Base-by-base conservation (phyloP, 73 alveolate species). In the Vitrella brassicaformis region DNA sequence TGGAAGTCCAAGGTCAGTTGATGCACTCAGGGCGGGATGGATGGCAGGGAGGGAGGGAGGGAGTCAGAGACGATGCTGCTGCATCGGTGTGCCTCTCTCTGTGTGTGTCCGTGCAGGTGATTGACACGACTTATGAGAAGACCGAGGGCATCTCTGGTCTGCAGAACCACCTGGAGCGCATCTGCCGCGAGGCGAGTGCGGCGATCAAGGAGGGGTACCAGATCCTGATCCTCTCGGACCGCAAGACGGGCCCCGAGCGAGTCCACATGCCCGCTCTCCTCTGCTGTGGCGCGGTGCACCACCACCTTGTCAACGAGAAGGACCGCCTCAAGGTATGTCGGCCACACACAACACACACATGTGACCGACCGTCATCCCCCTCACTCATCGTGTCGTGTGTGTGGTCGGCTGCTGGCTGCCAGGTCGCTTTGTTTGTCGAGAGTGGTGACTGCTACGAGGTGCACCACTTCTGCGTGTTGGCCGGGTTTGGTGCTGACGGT, bases 381-480 rank as follows among this genome's bases (percentile, higher is more conserved):
- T 1, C 68, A 47, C n/a, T 22, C 1, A 18, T 47, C 19, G 68
- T 22, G 19, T 0, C 1, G n/a, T 47, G 67, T 25, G 25, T 0
- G 25, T 18, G 27, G 28, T 25, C 22, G 8, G 25, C 67, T 1
- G 28, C 67, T 47, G 9, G 28, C 4, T 18, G 30, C 1, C 56
- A 69, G 71, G 79, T 78, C 27, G 85, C 81, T 9, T 56, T 79
- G 22, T 31, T 79, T 25, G 26, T 79, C 31, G 86, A 79, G 66
- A 79, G 81, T 31, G 86, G 86, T 0, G 86, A 79, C 46, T 75
- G 81, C 28, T 66, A 28, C 47, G 86, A 79, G 69, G 86, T 76
- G 47, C 72, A 66, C 14, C 75, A 68, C 64, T 27, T 66, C 68
- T 73, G 78, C 39, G 31, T 72, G 70, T n/a, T 79, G 74, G 66